Evolutionary conservation across 106 monocot species (phyloP).

Genomic region (Phalaenopsis aphrodite): DNA sequence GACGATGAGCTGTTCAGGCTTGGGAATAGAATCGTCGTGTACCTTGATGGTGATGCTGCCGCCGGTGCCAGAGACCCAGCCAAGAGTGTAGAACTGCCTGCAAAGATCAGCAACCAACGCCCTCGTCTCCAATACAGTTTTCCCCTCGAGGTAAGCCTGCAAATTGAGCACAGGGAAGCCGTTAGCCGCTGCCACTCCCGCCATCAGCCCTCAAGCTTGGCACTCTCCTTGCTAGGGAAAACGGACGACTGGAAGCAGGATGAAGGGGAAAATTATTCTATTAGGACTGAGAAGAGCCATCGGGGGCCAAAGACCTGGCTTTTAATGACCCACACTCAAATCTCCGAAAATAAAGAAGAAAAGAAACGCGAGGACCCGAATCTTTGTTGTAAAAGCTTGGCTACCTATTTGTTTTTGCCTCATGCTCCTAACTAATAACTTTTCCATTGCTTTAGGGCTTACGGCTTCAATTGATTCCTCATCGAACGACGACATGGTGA

Average conservation of each 20-base stretch:
- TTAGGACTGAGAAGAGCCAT: too few relatives aligned
- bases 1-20: conserved; percentile 76
- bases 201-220: neutral
- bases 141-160: conserved; percentile 49
- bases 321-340: too few relatives aligned
- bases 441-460: too few relatives aligned
- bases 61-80: conserved; percentile 98
- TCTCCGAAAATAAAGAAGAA: too few relatives aligned
- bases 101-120: conserved; percentile 83
- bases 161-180: conserved; percentile 21
- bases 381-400: too few relatives aligned
- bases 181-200: conserved; percentile 10
- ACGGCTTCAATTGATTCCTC: too few relatives aligned
- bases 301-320: too few relatives aligned
- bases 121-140: conserved; percentile 44
- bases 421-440: too few relatives aligned
- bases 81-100: conserved; percentile 83
- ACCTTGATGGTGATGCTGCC: conserved; percentile 98
- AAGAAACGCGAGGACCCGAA: too few relatives aligned
- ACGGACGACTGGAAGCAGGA: neutral
- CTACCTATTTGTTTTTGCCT: too few relatives aligned
- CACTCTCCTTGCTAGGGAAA: neutral
- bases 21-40: conserved; percentile 71
- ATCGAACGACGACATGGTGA: too few relatives aligned
- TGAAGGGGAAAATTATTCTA: neutral